Evolutionary conservation across 352 stramenopile species (phyloP), one percentile per base, ranked within the genome.

Genomic region (Globisporangium mamillatum): DNA sequence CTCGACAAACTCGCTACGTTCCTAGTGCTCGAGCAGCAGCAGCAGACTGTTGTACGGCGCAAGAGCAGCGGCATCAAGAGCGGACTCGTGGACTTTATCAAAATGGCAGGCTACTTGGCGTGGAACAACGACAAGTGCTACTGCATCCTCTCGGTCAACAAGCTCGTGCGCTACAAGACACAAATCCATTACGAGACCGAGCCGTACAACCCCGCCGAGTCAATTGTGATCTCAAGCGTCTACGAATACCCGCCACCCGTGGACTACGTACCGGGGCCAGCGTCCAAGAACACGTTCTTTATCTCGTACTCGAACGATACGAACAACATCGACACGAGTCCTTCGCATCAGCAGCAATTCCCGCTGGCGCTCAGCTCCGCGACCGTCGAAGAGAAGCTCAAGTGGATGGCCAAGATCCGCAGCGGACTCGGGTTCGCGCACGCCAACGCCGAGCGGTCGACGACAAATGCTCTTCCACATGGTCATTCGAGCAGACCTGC

Each of bases 401-500:
- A 72, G 24, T 90, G 83, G 83, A 84, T 90, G 70, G 65, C 66
- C 8, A 90, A 84, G 60, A 73, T 90, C 24, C 75, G 76, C 16
- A 86, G 74, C 61, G 74, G 73, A 20, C 54, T 87, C 6, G 76
- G 71, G 1, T 73, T 83, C 62, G 66, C 58, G 1, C 54, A 75
- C 16, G 74, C 69, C 2, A 74, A 66, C 16, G 22, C 61, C 16
- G 36, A 64, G n/a, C 34, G 52, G 24, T 16, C 25, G 2, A 6
- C 25, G 12, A n/a, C 34, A 14, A 44, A 44, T 10, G 36, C 54
- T 36, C 25, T 20, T 53, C 5, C 16, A 52, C 14, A n/a, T 29
- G 18, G 1, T 24, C 34, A 34, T 50, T 25, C 4, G 1, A 44
- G 2, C 4, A n/a, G 36, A 6, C 4, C 29, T 20, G 22, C 53